phyloP scores from a whole-genome alignment of 2,329 filamentous ascomycete species.

The Diaporthe amygdali region DNA sequence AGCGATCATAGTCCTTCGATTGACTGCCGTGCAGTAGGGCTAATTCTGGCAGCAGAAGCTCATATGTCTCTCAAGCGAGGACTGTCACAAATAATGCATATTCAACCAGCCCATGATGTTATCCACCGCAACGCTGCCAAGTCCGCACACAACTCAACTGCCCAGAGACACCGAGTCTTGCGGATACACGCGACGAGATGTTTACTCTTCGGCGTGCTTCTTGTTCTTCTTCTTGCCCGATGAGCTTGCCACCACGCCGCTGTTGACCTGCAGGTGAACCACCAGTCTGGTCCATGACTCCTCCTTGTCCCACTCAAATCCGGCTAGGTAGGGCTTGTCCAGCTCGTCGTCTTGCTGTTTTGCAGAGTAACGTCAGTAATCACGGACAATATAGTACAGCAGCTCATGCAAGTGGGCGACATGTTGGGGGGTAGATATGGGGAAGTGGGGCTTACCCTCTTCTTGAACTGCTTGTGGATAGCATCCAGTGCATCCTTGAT shows the following conservation, averaged over 20 bases:
- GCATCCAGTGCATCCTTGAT: conserved; percentile 97
- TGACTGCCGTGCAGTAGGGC: neutral
- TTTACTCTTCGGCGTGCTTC: conserved; percentile 44
- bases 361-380: conserved; percentile 21
- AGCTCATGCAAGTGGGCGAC: neutral
- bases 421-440: neutral
- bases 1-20: neutral
- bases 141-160: conserved; percentile 27
- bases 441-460: conserved; percentile 70
- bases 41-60: neutral
- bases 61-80: neutral
- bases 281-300: conserved; percentile 88
- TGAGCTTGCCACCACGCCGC: conserved; percentile 43
- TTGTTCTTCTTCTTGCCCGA: conserved; percentile 62
- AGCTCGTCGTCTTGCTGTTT: conserved; percentile 87
- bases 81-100: neutral
- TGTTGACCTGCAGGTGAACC: conserved; percentile 81
- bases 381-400: too few species aligned
- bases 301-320: conserved; percentile 96
- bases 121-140: neutral
- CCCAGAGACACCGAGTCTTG: neutral
- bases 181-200: conserved; percentile 38
- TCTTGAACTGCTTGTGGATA: conserved; percentile 96
- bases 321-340: conserved; percentile 83
- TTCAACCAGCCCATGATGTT: neutral